Evolutionary conservation across 2,329 filamentous ascomycete species (phyloP).

Genomic region (Botrytis paeoniae): DNA sequence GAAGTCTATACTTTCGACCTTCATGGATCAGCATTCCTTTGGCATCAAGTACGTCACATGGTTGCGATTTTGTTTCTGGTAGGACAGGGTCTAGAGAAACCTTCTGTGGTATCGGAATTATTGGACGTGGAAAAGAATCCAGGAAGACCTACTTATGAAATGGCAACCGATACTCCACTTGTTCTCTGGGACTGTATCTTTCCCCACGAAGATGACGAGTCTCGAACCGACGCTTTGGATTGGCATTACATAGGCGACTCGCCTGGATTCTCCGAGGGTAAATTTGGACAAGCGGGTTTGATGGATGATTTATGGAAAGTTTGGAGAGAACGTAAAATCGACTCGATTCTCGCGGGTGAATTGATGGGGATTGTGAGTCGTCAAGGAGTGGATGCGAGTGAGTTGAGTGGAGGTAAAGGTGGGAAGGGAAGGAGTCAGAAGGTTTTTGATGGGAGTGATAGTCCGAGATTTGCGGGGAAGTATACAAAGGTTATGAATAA

Average conservation of each 20-base stretch:
- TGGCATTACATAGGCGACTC: conserved; percentile 81
- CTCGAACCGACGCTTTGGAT: conserved; percentile 58
- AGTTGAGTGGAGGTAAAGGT: conserved; percentile 39
- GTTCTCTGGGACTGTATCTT: conserved; percentile 97
- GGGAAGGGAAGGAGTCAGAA: conserved; percentile 36
- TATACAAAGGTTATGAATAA: conserved; percentile 56
- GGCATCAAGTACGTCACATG: conserved; percentile 97
- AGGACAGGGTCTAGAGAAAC: conserved; percentile 79
- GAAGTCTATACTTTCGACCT: conserved; percentile 87
- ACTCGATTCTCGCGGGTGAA: conserved; percentile 77
- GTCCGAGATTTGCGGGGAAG: conserved; percentile 48
- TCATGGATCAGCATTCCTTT: conserved; percentile 87
- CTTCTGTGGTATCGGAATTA: conserved; percentile 68
- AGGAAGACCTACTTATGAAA: conserved; percentile 78
- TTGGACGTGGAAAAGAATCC: conserved; percentile 71
- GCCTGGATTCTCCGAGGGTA: conserved; percentile 50
- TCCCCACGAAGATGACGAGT: conserved; percentile 49
- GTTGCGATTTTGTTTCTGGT: conserved; percentile 89
- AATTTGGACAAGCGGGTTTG: conserved; percentile 63
- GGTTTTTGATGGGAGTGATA: conserved; percentile 56
- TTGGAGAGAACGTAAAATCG: conserved; percentile 84
- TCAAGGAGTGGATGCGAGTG: conserved; percentile 38
- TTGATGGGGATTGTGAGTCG: conserved; percentile 62
- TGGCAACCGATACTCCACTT: conserved; percentile 85
- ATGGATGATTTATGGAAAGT: conserved; percentile 75